A percentile compares a stretch with the other conserved stretches of the same genome.
Evolutionary conservation across 1,284 basidiomycete species (phyloP).

Genomic region (Pseudozyma thailandica): DNA sequence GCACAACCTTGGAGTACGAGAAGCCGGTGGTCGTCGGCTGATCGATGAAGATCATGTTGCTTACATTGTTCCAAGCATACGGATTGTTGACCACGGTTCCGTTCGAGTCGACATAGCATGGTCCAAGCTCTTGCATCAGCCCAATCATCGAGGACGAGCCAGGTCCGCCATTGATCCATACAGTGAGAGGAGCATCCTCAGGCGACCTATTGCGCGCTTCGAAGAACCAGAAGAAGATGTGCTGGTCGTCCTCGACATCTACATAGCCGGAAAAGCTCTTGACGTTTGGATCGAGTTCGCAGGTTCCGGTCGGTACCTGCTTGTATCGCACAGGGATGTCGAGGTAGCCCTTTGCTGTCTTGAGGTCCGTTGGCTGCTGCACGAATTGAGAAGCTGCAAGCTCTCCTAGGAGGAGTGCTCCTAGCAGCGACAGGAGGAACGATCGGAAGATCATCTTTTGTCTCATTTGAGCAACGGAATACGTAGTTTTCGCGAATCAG

Average conservation of each 20-base stretch:
- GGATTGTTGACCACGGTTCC: slow-evolving; percentile 78
- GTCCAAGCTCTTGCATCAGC: slow-evolving; percentile 82
- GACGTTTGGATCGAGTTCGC: slow-evolving; percentile 78
- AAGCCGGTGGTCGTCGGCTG: slow-evolving; percentile 86
- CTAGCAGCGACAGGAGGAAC: slow-evolving; percentile 3
- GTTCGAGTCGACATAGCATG: slow-evolving; percentile 74
- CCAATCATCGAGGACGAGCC: slow-evolving; percentile 82
- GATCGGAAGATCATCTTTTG: slow-evolving; percentile 2
- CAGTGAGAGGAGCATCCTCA: slow-evolving; percentile 72
- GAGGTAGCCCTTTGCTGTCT: slow-evolving; percentile 25
- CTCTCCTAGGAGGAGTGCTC: slow-evolving; percentile 5
- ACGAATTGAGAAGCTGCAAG: slow-evolving; percentile 25
- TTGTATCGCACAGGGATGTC: slow-evolving; percentile 53
- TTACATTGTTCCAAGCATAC: slow-evolving; percentile 81
- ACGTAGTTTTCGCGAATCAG: too few relatives aligned
- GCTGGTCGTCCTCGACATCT: slow-evolving; percentile 43
- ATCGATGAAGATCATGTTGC: slow-evolving; percentile 80
- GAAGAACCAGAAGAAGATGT: slow-evolving; percentile 60
- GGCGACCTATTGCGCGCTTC: slow-evolving; percentile 50
- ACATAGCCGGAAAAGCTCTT: slow-evolving; percentile 73
- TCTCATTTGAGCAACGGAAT: too few relatives aligned
- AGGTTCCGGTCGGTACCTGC: slow-evolving; percentile 73
- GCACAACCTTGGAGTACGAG: slow-evolving; percentile 68
- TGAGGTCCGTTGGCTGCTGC: slow-evolving; percentile 33
- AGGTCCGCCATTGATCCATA: slow-evolving; percentile 73